Evolutionary conservation across 345 rosid genomes (phyloP), one percentile per base, ranked within the genome.

Genomic region (Arabidopsis arenosa): DNA sequence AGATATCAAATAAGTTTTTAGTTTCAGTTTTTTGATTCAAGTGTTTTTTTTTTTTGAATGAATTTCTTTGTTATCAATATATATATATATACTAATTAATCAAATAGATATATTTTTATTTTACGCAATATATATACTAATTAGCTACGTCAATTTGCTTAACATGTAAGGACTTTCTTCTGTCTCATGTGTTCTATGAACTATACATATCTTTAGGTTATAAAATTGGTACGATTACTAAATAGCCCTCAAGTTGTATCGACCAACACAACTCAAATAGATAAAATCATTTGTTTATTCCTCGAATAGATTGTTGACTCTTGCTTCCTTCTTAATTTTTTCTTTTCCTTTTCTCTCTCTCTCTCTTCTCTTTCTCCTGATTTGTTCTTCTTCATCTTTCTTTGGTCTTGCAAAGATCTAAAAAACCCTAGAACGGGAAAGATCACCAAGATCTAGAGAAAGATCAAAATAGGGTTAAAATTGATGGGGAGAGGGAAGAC

Each of bases 401-500:
- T 66, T 77, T 77, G 45, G 44, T 26, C 70, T 47, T 48, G 36
- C 7, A 2, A 58, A 65, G 77, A 72, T 72, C 81, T 72, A 72
- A 72, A 49, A 79, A 69, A 79, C 75, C 82, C 82, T 79, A 79
- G 75, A 74, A 74, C 43, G 3, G 9, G 35, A 28, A 61, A 67
- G 69, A 49, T 41, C 26, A 56, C 52, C 65, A 41, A 78, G 68
- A 43, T 37, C 53, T 7, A 64, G 44, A 47, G 60, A 30, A 65
- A 63, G 62, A 56, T 63, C 41, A 26, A 53, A 36, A 18, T 11
- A 75, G 40, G 30, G 52, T 52, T 51, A 23, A 68, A 53, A 21
- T 35, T 52, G 64, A 87, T 91, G 97, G 97, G 97, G 58, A 85
- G 97, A 77, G 97, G 94, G 8, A 89, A 87, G 85, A 84, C 84